Base-by-base conservation (phyloP, 2,329 filamentous ascomycete species). In the Trichothecium sympodiale region DNA sequence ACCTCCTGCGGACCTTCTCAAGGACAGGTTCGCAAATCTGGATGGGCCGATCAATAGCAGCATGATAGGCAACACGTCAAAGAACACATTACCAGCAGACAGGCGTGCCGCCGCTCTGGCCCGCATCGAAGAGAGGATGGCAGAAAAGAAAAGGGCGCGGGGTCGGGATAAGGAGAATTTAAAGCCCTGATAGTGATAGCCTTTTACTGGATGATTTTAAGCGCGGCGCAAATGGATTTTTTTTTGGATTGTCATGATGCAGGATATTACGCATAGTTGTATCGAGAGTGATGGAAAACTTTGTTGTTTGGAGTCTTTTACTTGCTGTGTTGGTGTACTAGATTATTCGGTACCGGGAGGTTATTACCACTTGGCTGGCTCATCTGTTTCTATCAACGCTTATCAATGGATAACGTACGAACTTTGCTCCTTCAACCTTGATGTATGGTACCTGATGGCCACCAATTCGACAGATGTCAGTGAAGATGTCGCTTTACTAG, bases 21-120 rank as follows among this genome's bases (percentile, higher is more conserved):
- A 61, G 32, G 56, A 64, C 40, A 59, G 55, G 9, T 71, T 65
- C 43, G 61, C 60, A 8, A 59, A 60, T 8, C 53, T 71, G 1
- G 67, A 65, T 6, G 60, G 54, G 1, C 52, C 59, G 4, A 42
- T 40, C 14, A 38, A 37, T 20, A 41, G 34, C 33, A 47, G 43
- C 38, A 43, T 59, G 18, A 41, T 55, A 18, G 56, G 50, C 16
- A 65, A 64, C 34, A 52, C 57, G 5, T 59, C 64, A 4, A 63
- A 61, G 39, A 60, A 61, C 16, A 55, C 53, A 3, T 47, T 76
- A 10, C 60, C 71, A 8, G 63, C 67, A 4, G 67, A 71, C 34
- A 60, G 73, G 25, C 60, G 62, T 31, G 66, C 69, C 6, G 71
- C 71, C 2, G 72, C 70, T 9, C 58, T 72, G 35, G 72, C 70